A percentile compares a stretch with the other conserved stretches of the same genome.
Conservation (phyloP, 1,284 basidiomycete genomes). For the Cystobasidium slooffiae region DNA sequence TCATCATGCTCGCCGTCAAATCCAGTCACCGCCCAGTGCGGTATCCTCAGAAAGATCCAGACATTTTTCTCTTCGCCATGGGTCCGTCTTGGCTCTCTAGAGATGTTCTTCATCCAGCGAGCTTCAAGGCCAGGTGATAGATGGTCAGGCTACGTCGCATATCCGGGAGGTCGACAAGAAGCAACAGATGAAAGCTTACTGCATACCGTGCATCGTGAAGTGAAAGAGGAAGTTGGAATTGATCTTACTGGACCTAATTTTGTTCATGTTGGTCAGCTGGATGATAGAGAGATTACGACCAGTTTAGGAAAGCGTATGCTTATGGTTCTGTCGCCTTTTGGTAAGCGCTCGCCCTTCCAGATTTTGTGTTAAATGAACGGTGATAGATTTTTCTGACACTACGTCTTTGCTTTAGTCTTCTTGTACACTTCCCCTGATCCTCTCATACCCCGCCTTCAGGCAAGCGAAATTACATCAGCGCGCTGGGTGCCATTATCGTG, state of each 20-base stretch:
- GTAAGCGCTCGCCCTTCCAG: conserved; percentile 47
- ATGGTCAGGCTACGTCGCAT: conserved; percentile 67
- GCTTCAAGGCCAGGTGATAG: conserved; percentile 62
- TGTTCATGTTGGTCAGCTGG: conserved; percentile 85
- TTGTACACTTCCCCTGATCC: conserved; percentile 82
- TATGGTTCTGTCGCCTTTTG: conserved; percentile 94
- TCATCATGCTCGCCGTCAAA: too few species aligned
- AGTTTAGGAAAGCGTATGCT: conserved; percentile 93
- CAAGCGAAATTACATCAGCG: conserved; percentile 72
- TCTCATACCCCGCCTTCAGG: conserved; percentile 64
- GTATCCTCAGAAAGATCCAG: too few species aligned
- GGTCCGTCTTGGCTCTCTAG: conserved; percentile 80
- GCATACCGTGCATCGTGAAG: conserved; percentile 91
- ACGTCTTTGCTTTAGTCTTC: conserved; percentile 66
- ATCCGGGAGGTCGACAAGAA: conserved; percentile 91
- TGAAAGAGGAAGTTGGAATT: conserved; percentile 95
- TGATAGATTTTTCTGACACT: neutral
- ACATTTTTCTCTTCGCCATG: conserved; percentile 70
- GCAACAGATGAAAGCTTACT: conserved; percentile 87
- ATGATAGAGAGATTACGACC: conserved; percentile 98
- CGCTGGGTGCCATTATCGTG: conserved; percentile 84
- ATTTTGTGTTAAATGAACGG: too few species aligned
- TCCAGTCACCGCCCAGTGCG: too few species aligned
- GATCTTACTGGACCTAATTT: conserved; percentile 94
- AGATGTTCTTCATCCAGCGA: conserved; percentile 83